A percentile compares a stretch with the other conserved stretches of the same genome.
Evolutionary conservation across 2,329 filamentous ascomycete genomes (phyloP).

Genomic region (Cercospora sojina): DNA sequence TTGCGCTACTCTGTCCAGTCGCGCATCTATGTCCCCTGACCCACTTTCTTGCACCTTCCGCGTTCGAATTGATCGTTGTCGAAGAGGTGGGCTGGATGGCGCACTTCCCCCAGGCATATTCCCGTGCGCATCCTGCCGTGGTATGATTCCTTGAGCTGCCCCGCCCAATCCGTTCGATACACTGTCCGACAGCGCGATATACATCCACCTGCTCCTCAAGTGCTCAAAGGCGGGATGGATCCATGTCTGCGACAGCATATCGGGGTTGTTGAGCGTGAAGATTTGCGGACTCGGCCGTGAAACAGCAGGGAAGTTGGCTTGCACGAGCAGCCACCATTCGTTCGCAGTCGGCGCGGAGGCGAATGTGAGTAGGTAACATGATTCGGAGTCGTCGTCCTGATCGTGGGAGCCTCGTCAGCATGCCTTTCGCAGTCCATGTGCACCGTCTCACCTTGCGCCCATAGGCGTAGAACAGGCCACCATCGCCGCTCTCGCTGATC

Average conservation of each 20-base stretch:
- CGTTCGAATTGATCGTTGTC: conserved; percentile 10
- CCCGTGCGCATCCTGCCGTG: conserved; percentile 32
- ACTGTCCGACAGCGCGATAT: conserved; percentile 29
- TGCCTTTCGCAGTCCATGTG: neutral
- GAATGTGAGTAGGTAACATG: conserved; percentile 38
- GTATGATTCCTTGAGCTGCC: conserved; percentile 33
- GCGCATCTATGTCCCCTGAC: conserved; percentile 15
- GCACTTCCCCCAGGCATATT: conserved; percentile 28
- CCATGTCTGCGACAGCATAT: conserved; percentile 33
- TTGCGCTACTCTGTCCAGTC: conserved; percentile 32
- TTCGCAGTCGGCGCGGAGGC: conserved; percentile 34
- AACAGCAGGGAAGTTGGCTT: conserved; percentile 33
- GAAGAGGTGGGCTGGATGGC: conserved; percentile 20
- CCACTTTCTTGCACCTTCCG: conserved; percentile 1
- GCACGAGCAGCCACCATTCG: conserved; percentile 37
- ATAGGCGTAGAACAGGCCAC: conserved; percentile 35
- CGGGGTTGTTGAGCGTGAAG: conserved; percentile 35
- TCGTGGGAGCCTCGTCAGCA: neutral
- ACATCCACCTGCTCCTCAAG: conserved; percentile 38
- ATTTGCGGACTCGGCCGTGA: conserved; percentile 36
- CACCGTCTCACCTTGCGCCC: conserved; percentile 26
- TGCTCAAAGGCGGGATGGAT: conserved; percentile 33
- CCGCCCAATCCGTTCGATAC: conserved; percentile 22
- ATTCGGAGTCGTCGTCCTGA: conserved; percentile 30
- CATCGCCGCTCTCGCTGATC: conserved; percentile 17